Evolutionary conservation across 257 asterid genomes (phyloP).

Genomic region (Cynanchum wilfordii): DNA sequence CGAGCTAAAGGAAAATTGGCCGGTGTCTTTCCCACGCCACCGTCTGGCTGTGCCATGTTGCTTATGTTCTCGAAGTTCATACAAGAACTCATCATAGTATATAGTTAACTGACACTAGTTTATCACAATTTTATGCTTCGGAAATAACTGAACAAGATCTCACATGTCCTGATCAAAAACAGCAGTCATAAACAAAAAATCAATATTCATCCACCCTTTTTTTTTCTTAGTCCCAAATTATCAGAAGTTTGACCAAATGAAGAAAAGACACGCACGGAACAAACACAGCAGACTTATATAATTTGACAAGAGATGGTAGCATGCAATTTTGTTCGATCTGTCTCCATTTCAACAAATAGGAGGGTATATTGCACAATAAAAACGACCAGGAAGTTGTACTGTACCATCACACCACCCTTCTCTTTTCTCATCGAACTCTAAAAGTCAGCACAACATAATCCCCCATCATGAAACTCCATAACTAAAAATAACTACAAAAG

Average conservation of each 20-base stretch:
- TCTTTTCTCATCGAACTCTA: not conserved
- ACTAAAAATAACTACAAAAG: not conserved
- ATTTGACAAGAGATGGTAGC: not conserved
- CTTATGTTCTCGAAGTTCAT: slow-evolving; percentile 69
- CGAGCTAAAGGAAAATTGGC: slow-evolving; percentile 52
- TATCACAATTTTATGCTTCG: slow-evolving; percentile 5
- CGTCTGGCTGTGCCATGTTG: slow-evolving; percentile 46
- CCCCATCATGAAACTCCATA: not conserved
- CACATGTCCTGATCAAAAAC: slow-evolving; percentile 1
- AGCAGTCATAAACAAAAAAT: not conserved
- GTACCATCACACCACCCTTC: not conserved
- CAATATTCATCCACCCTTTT: not conserved
- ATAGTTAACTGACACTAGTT: slow-evolving; percentile 29
- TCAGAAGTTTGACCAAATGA: not conserved
- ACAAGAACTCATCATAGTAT: slow-evolving; percentile 58
- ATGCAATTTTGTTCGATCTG: not conserved
- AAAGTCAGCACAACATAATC: not conserved
- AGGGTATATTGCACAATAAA: not conserved
- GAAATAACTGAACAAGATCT: slow-evolving; percentile 4
- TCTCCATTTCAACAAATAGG: not conserved
- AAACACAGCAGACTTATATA: not conserved
- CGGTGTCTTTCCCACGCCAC: slow-evolving; percentile 37
- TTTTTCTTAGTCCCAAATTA: not conserved
- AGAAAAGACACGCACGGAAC: not conserved
- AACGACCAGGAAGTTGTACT: not conserved